Evolutionary conservation across 1,284 basidiomycete species (phyloP).

Genomic region (Apiotrichum brassicae): DNA sequence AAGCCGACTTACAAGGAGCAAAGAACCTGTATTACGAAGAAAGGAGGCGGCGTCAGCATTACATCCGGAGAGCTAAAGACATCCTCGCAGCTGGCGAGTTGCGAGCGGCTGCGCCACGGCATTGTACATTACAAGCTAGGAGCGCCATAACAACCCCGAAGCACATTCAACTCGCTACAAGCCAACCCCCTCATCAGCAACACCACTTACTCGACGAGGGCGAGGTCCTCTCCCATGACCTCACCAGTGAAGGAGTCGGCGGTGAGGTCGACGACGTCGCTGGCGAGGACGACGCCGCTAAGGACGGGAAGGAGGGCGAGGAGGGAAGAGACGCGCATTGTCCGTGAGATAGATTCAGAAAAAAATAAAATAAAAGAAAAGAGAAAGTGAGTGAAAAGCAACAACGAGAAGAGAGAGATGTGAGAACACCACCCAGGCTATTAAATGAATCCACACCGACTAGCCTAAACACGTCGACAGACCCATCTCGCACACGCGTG

Average conservation of each 20-base stretch:
- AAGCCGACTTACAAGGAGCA: slow-evolving; percentile 38
- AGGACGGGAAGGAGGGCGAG: slow-evolving; percentile 26
- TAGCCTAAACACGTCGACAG: too few relatives aligned
- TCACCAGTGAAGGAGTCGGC: slow-evolving; percentile 63
- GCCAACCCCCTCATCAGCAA: too few relatives aligned
- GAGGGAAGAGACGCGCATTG: slow-evolving; percentile 16
- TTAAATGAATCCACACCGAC: too few relatives aligned
- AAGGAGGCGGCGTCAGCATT: neutral
- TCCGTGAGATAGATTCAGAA: neutral
- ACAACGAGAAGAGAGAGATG: neutral
- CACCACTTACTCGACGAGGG: slow-evolving; percentile 72
- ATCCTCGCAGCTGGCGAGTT: too few relatives aligned
- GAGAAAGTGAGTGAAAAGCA: neutral
- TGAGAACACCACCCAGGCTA: neutral
- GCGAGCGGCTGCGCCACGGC: too few relatives aligned
- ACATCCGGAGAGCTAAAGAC: too few relatives aligned
- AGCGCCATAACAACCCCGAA: too few relatives aligned
- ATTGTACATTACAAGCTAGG: too few relatives aligned
- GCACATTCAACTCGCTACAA: too few relatives aligned
- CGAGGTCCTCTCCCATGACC: slow-evolving; percentile 65
- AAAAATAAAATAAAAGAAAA: neutral
- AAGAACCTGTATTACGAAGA: slow-evolving; percentile 32
- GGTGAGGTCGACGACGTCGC: slow-evolving; percentile 74
- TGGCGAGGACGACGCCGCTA: slow-evolving; percentile 28
- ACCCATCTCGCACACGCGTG: too few relatives aligned